Evolutionary conservation across 768 basidiomycete species (phyloP), one percentile per base, ranked within the genome.

Genomic region (Phylloporus arenicola): DNA sequence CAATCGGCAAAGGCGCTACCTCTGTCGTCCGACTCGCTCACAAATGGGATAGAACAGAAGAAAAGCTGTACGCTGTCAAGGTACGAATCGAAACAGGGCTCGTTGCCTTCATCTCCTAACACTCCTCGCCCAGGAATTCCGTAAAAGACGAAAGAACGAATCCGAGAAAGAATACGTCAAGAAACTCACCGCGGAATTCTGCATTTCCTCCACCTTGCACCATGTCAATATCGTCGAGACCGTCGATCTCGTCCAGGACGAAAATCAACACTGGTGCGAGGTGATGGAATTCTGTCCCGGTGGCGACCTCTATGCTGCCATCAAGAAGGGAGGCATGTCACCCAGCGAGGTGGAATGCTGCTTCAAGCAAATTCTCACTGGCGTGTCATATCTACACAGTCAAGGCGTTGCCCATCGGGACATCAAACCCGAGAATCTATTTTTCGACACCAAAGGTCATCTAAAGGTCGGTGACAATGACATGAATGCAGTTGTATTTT

Each of bases 261-360:
- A 99, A 71, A 81, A 74, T 55, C 85, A 91, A 55, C 85, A 92
- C 63, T 99, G 95, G 95, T 99, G 95, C 64, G 96, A 98, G 68
- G 95, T 99, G 41, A 98, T 99, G 95, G 96, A 98, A 69, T 99
- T 92, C 66, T 99, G 95, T 64, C 93, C 93, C 4, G 96, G 96
- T 39, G 95, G 95, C 2, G 95, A 99, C 72, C 77, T 99, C 31
- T 99, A 99, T 66, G 94, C 94, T 24, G 95, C 93, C 33, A 99
- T 99, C 73, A 97, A 97, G 82, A 93, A 91, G 69, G 95, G 95
- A 51, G 81, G 79, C 57, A 93, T 96, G 90, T 84, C 84, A 31
- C 82, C 87, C 4, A 84, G 83, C 68, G 92, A 95, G 70, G 92
- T 95, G 56, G 95, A 97, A 68, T 95, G 91, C 70, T 95, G 90